These are phyloP conservation scores for Skeletonema menzelii DNA, from an alignment of 108 stramenopile genomes.

Conservation along the genomic window DNA sequence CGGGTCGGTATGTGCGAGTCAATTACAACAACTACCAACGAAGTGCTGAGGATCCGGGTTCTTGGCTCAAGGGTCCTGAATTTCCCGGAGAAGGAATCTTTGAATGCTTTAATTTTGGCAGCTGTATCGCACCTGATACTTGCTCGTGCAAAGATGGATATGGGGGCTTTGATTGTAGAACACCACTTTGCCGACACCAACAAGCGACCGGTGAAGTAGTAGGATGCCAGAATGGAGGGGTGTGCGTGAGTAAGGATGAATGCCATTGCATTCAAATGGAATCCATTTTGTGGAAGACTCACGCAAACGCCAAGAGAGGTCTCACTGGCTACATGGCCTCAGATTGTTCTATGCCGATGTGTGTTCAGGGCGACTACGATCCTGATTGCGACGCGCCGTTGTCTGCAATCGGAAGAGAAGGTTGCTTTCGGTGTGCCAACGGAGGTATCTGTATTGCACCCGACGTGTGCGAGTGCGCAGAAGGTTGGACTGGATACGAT, in stretches of 20 bases:
- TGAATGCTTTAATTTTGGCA: constrained; percentile 62
- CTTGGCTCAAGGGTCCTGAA: constrained; percentile 47
- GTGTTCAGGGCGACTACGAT: constrained; percentile 80
- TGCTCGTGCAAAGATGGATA: constrained; percentile 84
- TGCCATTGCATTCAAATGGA: constrained; percentile 61
- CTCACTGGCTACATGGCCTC: constrained; percentile 79
- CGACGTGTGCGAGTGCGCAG: constrained; percentile 79
- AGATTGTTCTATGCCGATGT: constrained; percentile 86
- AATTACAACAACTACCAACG: constrained; percentile 74
- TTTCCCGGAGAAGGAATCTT: constrained; percentile 81
- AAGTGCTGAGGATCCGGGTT: constrained; percentile 30
- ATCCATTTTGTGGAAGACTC: constrained; percentile 56
- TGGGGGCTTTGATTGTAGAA: constrained; percentile 75
- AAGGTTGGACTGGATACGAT: constrained; percentile 86
- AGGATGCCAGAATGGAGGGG: constrained; percentile 73
- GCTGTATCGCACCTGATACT: constrained; percentile 75
- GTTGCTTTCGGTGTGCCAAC: constrained; percentile 86
- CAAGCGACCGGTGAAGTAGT: constrained; percentile 49
- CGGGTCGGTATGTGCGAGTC: constrained; percentile 64
- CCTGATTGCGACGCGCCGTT: constrained; percentile 62
- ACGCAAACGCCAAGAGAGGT: constrained; percentile 56
- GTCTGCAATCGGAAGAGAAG: constrained; percentile 74
- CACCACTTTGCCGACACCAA: constrained; percentile 77
- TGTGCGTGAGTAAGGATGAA: constrained; percentile 68
- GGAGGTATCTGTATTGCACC: constrained; percentile 83